Percentiles rank a stretch among this genome's conserved stretches.
Evolutionary conservation across 2,329 filamentous ascomycete species (phyloP).

Genomic region (Phaeosphaeria sp.): DNA sequence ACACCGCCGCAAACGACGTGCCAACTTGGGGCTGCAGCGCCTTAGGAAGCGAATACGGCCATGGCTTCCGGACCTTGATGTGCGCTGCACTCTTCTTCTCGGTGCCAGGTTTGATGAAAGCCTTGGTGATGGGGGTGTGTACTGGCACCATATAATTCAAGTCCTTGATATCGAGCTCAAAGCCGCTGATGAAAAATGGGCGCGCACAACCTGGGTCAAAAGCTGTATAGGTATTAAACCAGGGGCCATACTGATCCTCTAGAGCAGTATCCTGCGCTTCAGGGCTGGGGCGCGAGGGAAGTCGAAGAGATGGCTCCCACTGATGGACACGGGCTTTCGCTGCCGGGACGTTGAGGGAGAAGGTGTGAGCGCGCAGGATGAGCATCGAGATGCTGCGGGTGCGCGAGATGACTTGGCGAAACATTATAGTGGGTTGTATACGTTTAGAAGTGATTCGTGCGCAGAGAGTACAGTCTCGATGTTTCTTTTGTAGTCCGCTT

Average conservation of each 20-base stretch:
- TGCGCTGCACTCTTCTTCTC: not conserved
- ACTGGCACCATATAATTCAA: not conserved
- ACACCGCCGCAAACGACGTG: slow-evolving; percentile 18
- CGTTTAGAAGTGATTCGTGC: no score
- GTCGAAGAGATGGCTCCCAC: slow-evolving; percentile 6
- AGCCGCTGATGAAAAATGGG: not conserved
- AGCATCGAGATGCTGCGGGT: not conserved
- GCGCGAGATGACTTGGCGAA: not conserved
- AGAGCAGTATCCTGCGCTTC: not conserved
- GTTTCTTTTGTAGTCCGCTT: no score
- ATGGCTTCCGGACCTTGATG: slow-evolving; percentile 1
- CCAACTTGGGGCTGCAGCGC: slow-evolving; percentile 13
- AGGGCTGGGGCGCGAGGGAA: not conserved
- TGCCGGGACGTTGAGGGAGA: not conserved
- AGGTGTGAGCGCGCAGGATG: not conserved
- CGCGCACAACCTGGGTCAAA: slow-evolving; percentile 13
- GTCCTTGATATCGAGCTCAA: not conserved
- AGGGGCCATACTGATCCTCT: not conserved
- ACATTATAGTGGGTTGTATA: slow-evolving; percentile 5
- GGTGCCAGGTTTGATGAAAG: not conserved
- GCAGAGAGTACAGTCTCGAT: no score
- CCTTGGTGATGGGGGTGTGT: not conserved
- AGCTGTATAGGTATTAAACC: slow-evolving; percentile 9
- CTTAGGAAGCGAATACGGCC: slow-evolving; percentile 17
- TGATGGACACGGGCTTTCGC: slow-evolving; percentile 3